Evolutionary conservation across 2,329 filamentous ascomycete species (phyloP).

Genomic region (Cyclaneusma minus): DNA sequence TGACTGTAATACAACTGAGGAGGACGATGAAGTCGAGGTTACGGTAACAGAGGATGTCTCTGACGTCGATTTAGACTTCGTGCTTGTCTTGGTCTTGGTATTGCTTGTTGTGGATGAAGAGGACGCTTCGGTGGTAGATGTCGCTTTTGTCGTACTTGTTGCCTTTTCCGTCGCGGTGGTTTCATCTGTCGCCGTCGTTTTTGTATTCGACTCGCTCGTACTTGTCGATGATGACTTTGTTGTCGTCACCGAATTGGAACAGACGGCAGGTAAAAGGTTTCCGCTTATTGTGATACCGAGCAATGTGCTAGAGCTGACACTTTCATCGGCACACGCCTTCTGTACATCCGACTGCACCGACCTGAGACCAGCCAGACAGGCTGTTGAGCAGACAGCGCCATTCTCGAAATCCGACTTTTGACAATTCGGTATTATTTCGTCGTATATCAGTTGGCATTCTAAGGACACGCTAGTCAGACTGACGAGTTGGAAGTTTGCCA

Average conservation of each 20-base stretch:
- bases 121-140: slow-evolving; percentile 1
- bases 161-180: background rate
- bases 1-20: background rate
- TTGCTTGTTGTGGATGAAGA: slow-evolving; percentile 1
- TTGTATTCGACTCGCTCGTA: background rate
- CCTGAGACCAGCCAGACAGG: slow-evolving; percentile 11
- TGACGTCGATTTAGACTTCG: background rate
- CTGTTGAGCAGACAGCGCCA: slow-evolving; percentile 6
- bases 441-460: slow-evolving; percentile 3
- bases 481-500: slow-evolving; percentile 3
- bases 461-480: background rate
- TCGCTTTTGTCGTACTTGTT: background rate
- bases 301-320: slow-evolving; percentile 11
- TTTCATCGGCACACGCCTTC: slow-evolving; percentile 8
- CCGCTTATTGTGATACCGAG: slow-evolving; percentile 16
- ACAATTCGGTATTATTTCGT: slow-evolving; percentile 1
- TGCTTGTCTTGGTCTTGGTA: slow-evolving; percentile 1
- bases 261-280: slow-evolving; percentile 14
- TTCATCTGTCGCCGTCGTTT: slow-evolving; percentile 1
- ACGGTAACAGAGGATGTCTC: slow-evolving; percentile 1
- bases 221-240: slow-evolving; percentile 3
- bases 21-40: no score
- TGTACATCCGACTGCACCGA: slow-evolving; percentile 8
- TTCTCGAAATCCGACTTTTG: slow-evolving; percentile 1
- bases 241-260: slow-evolving; percentile 8